Conservation (phyloP, 73 alveolate species). For the Symbiodinium natans region DNA sequence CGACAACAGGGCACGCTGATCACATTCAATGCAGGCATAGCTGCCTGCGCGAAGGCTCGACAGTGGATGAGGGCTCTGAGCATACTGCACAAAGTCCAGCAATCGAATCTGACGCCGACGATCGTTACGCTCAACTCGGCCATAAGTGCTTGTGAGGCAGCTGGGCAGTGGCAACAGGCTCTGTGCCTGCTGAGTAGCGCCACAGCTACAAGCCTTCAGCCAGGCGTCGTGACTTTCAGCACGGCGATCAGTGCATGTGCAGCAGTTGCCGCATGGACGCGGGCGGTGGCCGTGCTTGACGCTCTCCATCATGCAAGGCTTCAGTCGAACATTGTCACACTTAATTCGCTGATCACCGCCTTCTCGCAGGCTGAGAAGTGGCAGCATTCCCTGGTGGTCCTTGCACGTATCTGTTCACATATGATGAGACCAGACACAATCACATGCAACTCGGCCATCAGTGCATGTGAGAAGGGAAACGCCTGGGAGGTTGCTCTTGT, state of each 20-base stretch:
- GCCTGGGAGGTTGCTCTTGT: too few species aligned
- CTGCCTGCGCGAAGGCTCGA: not conserved
- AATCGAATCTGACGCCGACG: not conserved
- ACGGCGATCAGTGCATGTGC: not conserved
- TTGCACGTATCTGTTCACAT: too few species aligned
- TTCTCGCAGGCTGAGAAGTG: too few species aligned
- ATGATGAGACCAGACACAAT: too few species aligned
- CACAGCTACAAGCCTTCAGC: not conserved
- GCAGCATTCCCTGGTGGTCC: too few species aligned
- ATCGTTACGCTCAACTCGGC: not conserved
- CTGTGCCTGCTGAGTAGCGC: not conserved
- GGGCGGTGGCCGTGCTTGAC: not conserved
- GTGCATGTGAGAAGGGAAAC: too few species aligned
- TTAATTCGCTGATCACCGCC: too few species aligned
- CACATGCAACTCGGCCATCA: too few species aligned
- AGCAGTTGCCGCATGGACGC: not conserved
- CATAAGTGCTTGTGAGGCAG: not conserved
- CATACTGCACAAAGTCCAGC: not conserved
- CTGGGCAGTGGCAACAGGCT: not conserved
- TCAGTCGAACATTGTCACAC: too few species aligned
- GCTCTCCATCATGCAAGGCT: too few species aligned
- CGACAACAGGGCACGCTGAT: not conserved
- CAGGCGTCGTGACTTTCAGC: not conserved
- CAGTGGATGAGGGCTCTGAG: not conserved
- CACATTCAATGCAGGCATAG: not conserved